phyloP scores from a whole-genome alignment of 345 rosid genomes.

The Corymbia maculata region DNA sequence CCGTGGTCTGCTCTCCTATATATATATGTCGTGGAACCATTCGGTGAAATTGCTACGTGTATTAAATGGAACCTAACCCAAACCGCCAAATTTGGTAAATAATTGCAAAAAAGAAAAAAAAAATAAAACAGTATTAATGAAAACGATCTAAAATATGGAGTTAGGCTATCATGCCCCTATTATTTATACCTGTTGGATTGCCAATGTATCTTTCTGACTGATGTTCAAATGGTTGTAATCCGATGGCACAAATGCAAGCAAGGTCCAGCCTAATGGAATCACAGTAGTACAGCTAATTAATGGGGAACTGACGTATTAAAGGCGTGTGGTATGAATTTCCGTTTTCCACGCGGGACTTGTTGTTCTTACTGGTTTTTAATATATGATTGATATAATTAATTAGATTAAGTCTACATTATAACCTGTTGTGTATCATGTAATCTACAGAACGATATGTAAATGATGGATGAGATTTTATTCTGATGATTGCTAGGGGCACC shows the following conservation, averaged over 20 bases:
- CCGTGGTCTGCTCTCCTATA: not conserved
- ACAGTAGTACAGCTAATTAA: not conserved
- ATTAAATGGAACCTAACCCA: not conserved
- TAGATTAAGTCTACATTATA: not conserved
- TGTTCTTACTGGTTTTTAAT: not conserved
- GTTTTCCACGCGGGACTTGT: not conserved
- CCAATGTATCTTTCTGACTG: not conserved
- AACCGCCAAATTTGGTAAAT: not conserved
- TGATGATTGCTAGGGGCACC: not conserved
- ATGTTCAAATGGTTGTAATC: not conserved
- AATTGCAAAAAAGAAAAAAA: not conserved
- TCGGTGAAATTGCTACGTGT: not conserved
- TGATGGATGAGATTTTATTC: no score
- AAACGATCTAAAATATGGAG: not conserved
- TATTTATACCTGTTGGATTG: not conserved
- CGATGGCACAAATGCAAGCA: not conserved
- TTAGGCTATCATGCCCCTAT: not conserved
- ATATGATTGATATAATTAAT: no score
- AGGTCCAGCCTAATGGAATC: not conserved
- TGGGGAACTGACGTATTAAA: not conserved
- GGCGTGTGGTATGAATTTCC: not conserved
- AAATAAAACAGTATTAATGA: no score
- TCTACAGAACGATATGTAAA: no score
- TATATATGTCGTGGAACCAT: not conserved
- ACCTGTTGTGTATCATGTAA: not conserved